phyloP scores from a whole-genome alignment of 2,329 filamentous ascomycete genomes.

The Colletotrichum sojae region DNA sequence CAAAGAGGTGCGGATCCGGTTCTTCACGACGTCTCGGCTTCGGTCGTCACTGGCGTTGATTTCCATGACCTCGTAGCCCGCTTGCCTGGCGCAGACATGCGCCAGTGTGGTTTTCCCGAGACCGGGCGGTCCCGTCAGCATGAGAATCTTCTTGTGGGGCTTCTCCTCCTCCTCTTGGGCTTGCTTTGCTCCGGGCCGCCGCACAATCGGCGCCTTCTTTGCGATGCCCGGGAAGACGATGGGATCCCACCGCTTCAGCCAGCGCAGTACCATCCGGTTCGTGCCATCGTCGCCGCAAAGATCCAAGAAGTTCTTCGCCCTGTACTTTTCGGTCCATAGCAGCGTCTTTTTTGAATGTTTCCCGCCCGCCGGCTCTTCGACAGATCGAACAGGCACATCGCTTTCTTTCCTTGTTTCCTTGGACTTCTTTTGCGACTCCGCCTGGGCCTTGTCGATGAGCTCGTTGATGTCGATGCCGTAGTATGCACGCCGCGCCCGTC shows the following conservation, averaged over 20 bases:
- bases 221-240: conserved; percentile 88
- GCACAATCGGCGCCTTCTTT: conserved; percentile 66
- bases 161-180: conserved; percentile 78
- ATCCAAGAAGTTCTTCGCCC: conserved; percentile 91
- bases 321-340: conserved; percentile 98
- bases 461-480: conserved; percentile 95
- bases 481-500: conserved; percentile 81
- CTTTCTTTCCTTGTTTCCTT: conserved; percentile 44
- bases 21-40: conserved; percentile 89
- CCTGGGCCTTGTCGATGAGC: conserved; percentile 79
- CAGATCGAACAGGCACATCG: conserved; percentile 56
- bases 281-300: conserved; percentile 95
- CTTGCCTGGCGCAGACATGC: conserved; percentile 95
- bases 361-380: conserved; percentile 52
- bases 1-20: conserved; percentile 90
- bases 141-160: conserved; percentile 86
- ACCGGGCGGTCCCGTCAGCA: conserved; percentile 92
- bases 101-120: conserved; percentile 96
- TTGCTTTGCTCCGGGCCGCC: conserved; percentile 59
- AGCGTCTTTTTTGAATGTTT: conserved; percentile 67
- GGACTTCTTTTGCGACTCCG: conserved; percentile 63
- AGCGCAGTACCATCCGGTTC: conserved; percentile 89
- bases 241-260: conserved; percentile 95
- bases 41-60: conserved; percentile 98
- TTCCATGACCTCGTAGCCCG: conserved; percentile 95